Percentiles rank a stretch among this genome's conserved stretches.
phyloP scores from a whole-genome alignment of 495 filamentous ascomycete genomes.

The Xylaria cubensis region DNA sequence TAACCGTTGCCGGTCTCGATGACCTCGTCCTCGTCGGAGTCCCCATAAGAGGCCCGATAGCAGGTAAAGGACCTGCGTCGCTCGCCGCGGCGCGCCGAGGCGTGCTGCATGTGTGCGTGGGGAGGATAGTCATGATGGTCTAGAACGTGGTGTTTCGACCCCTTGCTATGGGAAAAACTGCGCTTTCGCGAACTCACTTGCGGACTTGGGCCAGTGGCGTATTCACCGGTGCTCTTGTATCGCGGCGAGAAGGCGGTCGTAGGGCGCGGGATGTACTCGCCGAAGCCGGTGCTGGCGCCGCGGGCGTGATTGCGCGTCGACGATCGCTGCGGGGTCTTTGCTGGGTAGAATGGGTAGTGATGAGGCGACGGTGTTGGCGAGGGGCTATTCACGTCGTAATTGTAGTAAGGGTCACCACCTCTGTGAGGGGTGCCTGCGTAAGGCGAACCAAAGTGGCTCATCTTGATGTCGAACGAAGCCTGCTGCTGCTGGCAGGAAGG shows the following conservation, averaged over 20 bases:
- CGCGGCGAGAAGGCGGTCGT: conserved; percentile 53
- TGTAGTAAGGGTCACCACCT: conserved; percentile 39
- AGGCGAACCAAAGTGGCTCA: conserved; percentile 54
- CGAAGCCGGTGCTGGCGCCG: conserved; percentile 48
- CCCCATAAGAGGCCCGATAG: conserved; percentile 63
- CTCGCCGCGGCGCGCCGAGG: conserved; percentile 48
- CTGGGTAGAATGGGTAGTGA: conserved; percentile 52
- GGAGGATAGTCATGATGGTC: conserved; percentile 19
- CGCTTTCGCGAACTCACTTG: conserved; percentile 64
- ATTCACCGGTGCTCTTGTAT: conserved; percentile 61
- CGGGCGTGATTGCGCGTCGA: conserved; percentile 56
- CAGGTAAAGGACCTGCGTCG: conserved; percentile 59
- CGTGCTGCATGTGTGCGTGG: conserved; percentile 24
- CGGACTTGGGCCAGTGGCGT: conserved; percentile 56
- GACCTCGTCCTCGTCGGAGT: conserved; percentile 67
- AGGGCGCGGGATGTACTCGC: conserved; percentile 42
- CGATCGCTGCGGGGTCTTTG: conserved; percentile 52
- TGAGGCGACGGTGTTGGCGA: conserved; percentile 60
- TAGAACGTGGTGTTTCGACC: conserved; percentile 42
- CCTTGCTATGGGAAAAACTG: conserved; percentile 46
- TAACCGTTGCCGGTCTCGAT: conserved; percentile 56
- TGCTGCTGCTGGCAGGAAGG: conserved; percentile 20
- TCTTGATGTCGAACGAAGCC: conserved; percentile 37
- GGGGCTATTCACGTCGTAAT: conserved; percentile 52
- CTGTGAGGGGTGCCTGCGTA: conserved; percentile 51